These are phyloP conservation scores for Talaromyces stipitatus DNA, from an alignment of 495 filamentous ascomycete species.

Conservation along the genomic window DNA sequence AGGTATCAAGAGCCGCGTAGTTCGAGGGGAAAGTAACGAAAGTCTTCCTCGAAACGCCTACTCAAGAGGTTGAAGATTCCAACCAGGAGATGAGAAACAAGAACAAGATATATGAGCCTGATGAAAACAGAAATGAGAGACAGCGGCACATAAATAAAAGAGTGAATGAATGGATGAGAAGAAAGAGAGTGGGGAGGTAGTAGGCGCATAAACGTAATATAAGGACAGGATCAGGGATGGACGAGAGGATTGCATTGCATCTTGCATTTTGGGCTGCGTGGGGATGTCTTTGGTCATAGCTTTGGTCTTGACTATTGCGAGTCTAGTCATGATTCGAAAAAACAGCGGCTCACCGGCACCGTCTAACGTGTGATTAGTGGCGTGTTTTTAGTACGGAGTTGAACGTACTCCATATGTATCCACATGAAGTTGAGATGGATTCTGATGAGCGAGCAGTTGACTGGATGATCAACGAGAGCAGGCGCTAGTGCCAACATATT, in stretches of 20 bases:
- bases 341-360: too few species aligned
- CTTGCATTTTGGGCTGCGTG: background rate
- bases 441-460: too few species aligned
- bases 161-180: background rate
- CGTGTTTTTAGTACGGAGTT: too few species aligned
- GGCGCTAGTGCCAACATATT: too few species aligned
- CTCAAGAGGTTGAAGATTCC: background rate
- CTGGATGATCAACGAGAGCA: too few species aligned
- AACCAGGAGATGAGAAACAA: background rate
- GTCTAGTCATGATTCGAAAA: too few species aligned
- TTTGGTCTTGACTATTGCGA: too few species aligned
- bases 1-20: background rate
- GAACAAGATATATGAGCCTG: background rate
- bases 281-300: too few species aligned
- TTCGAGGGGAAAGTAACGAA: conserved; percentile 6
- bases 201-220: background rate
- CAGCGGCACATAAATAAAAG: background rate
- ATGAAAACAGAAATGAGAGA: background rate
- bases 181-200: conserved; percentile 1
- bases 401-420: too few species aligned
- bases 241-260: conserved; percentile 3
- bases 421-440: too few species aligned
- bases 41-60: conserved; percentile 6
- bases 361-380: too few species aligned
- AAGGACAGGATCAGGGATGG: background rate